Conservation (phyloP, 1,284 basidiomycete species). For the Rhizoctonia solani region DNA sequence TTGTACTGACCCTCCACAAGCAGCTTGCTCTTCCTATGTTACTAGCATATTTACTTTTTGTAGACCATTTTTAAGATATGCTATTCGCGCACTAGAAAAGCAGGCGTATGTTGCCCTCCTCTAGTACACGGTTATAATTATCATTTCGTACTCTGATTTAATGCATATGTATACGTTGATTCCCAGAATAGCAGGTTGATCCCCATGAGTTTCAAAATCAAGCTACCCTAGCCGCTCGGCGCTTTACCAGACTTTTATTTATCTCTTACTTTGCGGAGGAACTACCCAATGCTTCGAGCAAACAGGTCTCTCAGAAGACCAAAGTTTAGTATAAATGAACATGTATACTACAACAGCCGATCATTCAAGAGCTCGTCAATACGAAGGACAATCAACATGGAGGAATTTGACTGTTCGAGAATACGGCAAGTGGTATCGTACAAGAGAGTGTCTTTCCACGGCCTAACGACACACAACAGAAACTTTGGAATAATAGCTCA, state of each 20-base stretch:
- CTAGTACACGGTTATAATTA: background rate
- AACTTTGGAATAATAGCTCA: constrained; percentile 96
- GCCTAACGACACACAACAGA: constrained; percentile 49
- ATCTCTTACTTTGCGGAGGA: background rate
- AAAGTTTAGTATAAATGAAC: background rate
- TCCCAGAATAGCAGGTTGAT: constrained; percentile 2
- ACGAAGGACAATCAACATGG: constrained; percentile 54
- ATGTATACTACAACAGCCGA: background rate
- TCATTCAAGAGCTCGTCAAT: background rate
- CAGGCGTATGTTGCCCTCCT: background rate
- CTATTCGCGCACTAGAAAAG: background rate
- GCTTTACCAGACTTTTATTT: background rate
- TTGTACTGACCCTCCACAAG: too few species aligned
- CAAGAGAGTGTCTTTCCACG: constrained; percentile 18
- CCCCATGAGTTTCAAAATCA: too few species aligned
- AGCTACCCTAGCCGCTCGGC: background rate
- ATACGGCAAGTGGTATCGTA: constrained; percentile 62
- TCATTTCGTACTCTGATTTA: too few species aligned
- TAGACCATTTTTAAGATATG: background rate
- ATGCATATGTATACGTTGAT: background rate
- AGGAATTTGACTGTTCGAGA: constrained; percentile 70
- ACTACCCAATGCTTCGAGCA: constrained; percentile 2
- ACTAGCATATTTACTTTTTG: background rate
- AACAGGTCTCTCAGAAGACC: background rate
- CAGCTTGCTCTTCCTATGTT: too few species aligned